phyloP scores from a whole-genome alignment of 192 early-diverging fungal genomes.

The Bifiguratus adelaidae region DNA sequence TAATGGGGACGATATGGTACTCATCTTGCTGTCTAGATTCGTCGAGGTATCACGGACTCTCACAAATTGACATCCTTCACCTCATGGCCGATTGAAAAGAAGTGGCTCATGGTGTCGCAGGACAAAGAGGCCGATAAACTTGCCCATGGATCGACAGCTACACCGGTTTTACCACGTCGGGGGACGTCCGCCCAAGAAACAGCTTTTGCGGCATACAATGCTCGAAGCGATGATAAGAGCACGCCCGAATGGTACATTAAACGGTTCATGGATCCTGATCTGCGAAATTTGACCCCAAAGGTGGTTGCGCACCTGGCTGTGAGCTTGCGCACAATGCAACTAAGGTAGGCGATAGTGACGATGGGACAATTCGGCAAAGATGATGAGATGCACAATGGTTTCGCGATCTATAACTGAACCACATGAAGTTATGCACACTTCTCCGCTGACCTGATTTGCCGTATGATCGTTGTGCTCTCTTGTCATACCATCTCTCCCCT shows the following conservation, averaged over 20 bases:
- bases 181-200: conserved; percentile 11
- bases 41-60: conserved; percentile 36
- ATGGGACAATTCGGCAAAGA: no score
- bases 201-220: background rate
- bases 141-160: conserved; percentile 2
- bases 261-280: conserved; percentile 33
- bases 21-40: conserved; percentile 16
- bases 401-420: no score
- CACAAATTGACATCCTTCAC: conserved; percentile 32
- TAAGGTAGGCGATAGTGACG: conserved; percentile 23
- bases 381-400: no score
- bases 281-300: conserved; percentile 33
- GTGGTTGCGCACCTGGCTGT: conserved; percentile 37
- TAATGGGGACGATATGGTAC: conserved; percentile 1
- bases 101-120: conserved; percentile 46
- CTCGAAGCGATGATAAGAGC: conserved; percentile 24
- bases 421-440: no score
- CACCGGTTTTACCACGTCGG: conserved; percentile 9
- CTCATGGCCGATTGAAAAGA: conserved; percentile 35
- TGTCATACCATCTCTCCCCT: background rate
- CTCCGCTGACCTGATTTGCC: no score
- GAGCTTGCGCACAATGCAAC: conserved; percentile 36
- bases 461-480: no score
- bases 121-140: conserved; percentile 30
- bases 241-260: conserved; percentile 49